Base-by-base conservation (phyloP, 139 green algal species). In the Auxenochlorella protothecoides region DNA sequence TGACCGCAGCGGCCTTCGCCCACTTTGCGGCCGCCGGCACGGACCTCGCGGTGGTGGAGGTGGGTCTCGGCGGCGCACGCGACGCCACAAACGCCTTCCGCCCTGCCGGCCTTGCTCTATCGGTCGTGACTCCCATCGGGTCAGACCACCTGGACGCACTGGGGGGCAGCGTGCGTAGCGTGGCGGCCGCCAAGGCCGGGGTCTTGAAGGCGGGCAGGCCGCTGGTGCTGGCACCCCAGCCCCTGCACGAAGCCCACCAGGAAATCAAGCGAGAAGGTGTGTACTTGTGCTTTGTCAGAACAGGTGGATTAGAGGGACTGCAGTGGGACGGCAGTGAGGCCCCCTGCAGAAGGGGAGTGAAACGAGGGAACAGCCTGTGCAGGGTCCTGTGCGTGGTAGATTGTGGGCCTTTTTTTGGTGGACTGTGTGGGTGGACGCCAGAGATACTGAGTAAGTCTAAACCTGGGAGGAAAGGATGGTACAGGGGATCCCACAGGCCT, bases 51-150 rank as follows among this genome's bases (percentile, higher is more conserved):
- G 87, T 96, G 6, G 72, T 96, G 8, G 91, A 96, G 79, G 87
- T 89, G 51, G 91, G 91, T 2, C 75, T 96, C 16, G 91, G 91
- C 3, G 91, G 90, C 5, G 76, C 73, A 0, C 81, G 79, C 5
- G 91, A 96, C 72, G 91, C 91, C 5, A 96, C 90, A 51, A 96
- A 96, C 69, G 87, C 96, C 27, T 86, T 93, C 54, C 57, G 60
- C 2, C 5, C 63, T 4, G 66, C 74, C 4, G 66, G 76, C 70
- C 74, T 85, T 16, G 73, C 78, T 12, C 73, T 71, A 6, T 75
- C 80, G 59, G 74, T 89, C 53, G 67, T 85, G 11, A 84, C 79
- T 5, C 71, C 80, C 2, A 61, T 86, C 9, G 81, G 86, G 5
- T 53, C 70, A 5, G 90, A 96, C 44, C 90, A 96, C 62, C 67